Evolutionary conservation across 2,329 filamentous ascomycete species (phyloP), one percentile per base, ranked within the genome.

Genomic region (Penicillium sp.): DNA sequence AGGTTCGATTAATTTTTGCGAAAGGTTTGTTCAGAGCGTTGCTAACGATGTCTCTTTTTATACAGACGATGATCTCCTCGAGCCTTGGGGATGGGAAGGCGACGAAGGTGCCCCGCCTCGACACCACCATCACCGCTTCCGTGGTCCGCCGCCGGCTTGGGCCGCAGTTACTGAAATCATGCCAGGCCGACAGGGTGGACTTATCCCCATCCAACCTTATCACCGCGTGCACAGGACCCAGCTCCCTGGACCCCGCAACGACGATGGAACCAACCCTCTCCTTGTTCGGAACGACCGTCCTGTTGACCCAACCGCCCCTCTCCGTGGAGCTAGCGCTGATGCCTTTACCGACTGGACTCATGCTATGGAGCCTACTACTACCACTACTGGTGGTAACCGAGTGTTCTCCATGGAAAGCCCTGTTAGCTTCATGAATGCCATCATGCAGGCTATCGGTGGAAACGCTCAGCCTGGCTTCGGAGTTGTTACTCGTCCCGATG

Each of bases 231-330:
- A 75, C 52, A 67, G 74, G 40, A 68, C 62, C 31, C 66, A 72
- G 43, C 60, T 69, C 12, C 75, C 79, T 28, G 72, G 33, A 6
- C 33, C 80, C 45, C 78, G 80, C 25, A 78, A 80, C 29, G 89
- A 95, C 56, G 91, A 96, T 65, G 90, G 89, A 3, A 78, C 84
- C 20, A 96, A 97, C 64, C 92, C 92, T 38, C 77, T 97, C 10
- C 81, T 97, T 46, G 86, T 90, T 56, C 85, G 88, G 48, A 69
- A 71, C 40, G 72, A 67, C 46, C 67, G 65, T 42, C 58, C 59
- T 24, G 57, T 62, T 35, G 69, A 72, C 27, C 42, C 55, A 28
- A 28, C 61, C 33, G 62, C 62, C 28, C 74, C 72, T 50, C 65
- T 63, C 20, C 68, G 70, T 56, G 66, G 58, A 23, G 55, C 66